phyloP scores from a whole-genome alignment of 1,139 yeast genomes.

The Pichia kudriavzevii region DNA sequence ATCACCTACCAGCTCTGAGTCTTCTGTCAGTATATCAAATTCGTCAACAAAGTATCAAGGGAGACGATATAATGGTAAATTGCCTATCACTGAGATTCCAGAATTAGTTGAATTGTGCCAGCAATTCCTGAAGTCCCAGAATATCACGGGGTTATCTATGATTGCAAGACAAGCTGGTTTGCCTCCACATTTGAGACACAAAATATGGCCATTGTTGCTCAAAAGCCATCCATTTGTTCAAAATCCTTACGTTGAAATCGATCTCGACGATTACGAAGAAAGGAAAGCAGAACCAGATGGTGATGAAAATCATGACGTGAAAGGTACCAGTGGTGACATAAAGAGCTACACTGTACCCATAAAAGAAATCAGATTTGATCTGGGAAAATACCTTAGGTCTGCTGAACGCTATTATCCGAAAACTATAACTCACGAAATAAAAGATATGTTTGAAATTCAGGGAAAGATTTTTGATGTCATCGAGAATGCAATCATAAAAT shows the following conservation, averaged over 20 bases:
- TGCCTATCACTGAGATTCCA: conserved; percentile 27
- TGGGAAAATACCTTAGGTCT: conserved; percentile 44
- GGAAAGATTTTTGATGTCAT: conserved; percentile 47
- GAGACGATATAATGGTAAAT: conserved; percentile 24
- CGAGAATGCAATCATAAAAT: conserved; percentile 55
- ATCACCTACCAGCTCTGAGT: conserved; percentile 13
- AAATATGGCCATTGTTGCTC: conserved; percentile 78
- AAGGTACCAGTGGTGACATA: too few species aligned
- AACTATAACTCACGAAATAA: conserved; percentile 20
- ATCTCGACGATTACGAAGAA: conserved; percentile 16
- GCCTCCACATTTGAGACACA: conserved; percentile 72
- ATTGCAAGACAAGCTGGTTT: conserved; percentile 79
- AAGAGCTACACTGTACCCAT: conserved; percentile 23
- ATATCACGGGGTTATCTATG: conserved; percentile 65
- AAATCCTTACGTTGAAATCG: conserved; percentile 41
- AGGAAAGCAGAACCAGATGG: conserved; percentile 15
- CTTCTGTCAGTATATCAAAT: conserved; percentile 9
- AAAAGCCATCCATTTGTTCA: conserved; percentile 80
- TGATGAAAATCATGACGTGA: conserved; percentile 17
- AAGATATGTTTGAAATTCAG: conserved; percentile 35
- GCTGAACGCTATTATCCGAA: conserved; percentile 25
- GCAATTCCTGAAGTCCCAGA: conserved; percentile 40
- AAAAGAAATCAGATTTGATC: conserved; percentile 41
- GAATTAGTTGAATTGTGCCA: conserved; percentile 27
- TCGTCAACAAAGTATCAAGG: conserved; percentile 19